Conservation (phyloP, 1,284 basidiomycete species). For the Boletus sp. region DNA sequence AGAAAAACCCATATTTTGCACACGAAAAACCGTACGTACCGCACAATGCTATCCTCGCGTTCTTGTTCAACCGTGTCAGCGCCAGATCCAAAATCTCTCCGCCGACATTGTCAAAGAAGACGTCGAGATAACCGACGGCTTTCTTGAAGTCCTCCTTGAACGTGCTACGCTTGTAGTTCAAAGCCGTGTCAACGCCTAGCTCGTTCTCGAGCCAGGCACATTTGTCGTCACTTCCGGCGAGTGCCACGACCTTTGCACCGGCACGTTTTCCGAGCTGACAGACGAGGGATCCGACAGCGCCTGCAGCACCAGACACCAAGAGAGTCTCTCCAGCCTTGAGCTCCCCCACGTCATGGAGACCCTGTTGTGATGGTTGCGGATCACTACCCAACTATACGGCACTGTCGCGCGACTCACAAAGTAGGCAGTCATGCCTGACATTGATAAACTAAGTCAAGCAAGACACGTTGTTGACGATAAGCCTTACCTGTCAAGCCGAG, state of each 20-base stretch:
- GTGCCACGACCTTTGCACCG: slow-evolving; percentile 80
- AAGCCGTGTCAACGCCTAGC: slow-evolving; percentile 74
- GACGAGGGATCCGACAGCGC: slow-evolving; percentile 74
- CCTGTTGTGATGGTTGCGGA: slow-evolving; percentile 41
- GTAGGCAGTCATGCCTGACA: slow-evolving; percentile 76
- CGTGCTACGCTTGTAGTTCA: slow-evolving; percentile 83
- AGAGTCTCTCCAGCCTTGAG: slow-evolving; percentile 80
- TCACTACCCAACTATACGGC: slow-evolving; percentile 5
- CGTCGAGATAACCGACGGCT: slow-evolving; percentile 63
- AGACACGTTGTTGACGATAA: background rate
- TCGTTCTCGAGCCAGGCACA: slow-evolving; percentile 79
- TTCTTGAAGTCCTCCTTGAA: slow-evolving; percentile 67
- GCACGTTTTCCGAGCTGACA: slow-evolving; percentile 75
- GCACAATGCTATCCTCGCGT: slow-evolving; percentile 76
- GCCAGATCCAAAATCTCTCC: slow-evolving; percentile 79
- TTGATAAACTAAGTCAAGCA: slow-evolving; percentile 1
- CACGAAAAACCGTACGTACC: slow-evolving; percentile 40
- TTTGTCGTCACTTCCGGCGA: slow-evolving; percentile 70
- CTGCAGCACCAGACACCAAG: slow-evolving; percentile 85
- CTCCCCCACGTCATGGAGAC: slow-evolving; percentile 75
- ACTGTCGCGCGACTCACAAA: slow-evolving; percentile 47
- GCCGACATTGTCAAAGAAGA: slow-evolving; percentile 87
- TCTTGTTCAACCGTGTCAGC: slow-evolving; percentile 68
- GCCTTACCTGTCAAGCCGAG: slow-evolving; percentile 59
- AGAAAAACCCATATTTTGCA: slow-evolving; percentile 5